phyloP scores from a whole-genome alignment of 495 filamentous ascomycete genomes.

The Penicillium samsonianum region DNA sequence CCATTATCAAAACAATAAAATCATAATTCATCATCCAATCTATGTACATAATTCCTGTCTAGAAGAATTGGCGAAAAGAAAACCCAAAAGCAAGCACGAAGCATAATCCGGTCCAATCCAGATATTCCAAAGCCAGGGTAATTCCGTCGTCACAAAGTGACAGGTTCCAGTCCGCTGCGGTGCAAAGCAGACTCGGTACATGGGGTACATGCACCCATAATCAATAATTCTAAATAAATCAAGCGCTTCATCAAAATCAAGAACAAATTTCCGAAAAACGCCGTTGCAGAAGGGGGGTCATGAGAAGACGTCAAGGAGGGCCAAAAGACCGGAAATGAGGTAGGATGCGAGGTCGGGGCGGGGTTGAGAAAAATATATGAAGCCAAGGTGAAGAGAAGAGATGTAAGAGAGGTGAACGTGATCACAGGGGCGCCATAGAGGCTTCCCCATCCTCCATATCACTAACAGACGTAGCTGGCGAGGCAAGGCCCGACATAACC shows the following conservation, averaged over 20 bases:
- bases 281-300: neutral
- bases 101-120: neutral
- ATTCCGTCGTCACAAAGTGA: constrained; percentile 2
- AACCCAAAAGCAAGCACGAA: neutral
- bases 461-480: constrained; percentile 35
- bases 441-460: constrained; percentile 28
- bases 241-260: constrained; percentile 15
- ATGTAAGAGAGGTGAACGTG: neutral
- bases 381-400: neutral
- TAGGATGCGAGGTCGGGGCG: neutral
- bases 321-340: neutral
- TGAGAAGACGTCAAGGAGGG: neutral
- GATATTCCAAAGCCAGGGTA: constrained; percentile 9
- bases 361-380: neutral
- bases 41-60: constrained; percentile 11
- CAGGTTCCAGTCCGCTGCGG: neutral
- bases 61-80: neutral
- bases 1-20: neutral
- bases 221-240: constrained; percentile 1
- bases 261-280: neutral
- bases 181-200: neutral
- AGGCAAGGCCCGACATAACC: constrained; percentile 37
- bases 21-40: constrained; percentile 13
- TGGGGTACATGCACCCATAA: constrained; percentile 8
- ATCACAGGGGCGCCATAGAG: constrained; percentile 16